Evolutionary conservation across 2,329 filamentous ascomycete genomes (phyloP).

Genomic region (Fusarium udum): DNA sequence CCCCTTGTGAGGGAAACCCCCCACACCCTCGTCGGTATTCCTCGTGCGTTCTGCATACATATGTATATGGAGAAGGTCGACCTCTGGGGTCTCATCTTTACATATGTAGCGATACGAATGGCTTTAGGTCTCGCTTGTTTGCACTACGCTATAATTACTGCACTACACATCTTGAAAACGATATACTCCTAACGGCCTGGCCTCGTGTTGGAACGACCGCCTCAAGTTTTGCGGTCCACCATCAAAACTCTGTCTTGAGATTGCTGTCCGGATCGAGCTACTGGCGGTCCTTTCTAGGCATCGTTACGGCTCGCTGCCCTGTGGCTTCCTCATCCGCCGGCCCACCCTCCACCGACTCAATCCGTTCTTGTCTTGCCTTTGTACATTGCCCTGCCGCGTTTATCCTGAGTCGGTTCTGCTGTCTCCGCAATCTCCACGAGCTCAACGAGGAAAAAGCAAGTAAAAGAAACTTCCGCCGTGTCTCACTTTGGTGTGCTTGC

Average conservation of each 20-base stretch:
- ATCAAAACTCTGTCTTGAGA: slow-evolving; percentile 31
- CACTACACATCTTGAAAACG: slow-evolving; percentile 28
- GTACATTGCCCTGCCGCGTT: slow-evolving; percentile 31
- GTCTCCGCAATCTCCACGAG: slow-evolving; percentile 41
- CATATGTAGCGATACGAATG: slow-evolving; percentile 42
- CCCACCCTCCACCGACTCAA: slow-evolving; percentile 33
- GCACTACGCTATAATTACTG: slow-evolving; percentile 15
- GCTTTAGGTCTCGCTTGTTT: slow-evolving; percentile 36
- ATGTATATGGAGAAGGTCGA: slow-evolving; percentile 39
- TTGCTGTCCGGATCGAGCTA: slow-evolving; percentile 36
- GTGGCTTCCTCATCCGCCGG: slow-evolving; percentile 31
- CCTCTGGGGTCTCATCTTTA: slow-evolving; percentile 38
- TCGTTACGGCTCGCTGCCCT: slow-evolving; percentile 30
- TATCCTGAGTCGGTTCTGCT: slow-evolving; percentile 24
- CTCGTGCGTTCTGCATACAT: slow-evolving; percentile 41
- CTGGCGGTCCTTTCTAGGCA: slow-evolving; percentile 27
- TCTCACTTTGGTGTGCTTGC: slow-evolving; percentile 36
- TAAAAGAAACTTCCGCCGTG: slow-evolving; percentile 36
- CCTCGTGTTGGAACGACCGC: slow-evolving; percentile 40
- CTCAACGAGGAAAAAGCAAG: slow-evolving; percentile 38
- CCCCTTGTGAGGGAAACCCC: slow-evolving; percentile 20
- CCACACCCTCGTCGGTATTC: slow-evolving; percentile 41
- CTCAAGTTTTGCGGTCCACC: slow-evolving; percentile 27
- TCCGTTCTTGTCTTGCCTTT: slow-evolving; percentile 28
- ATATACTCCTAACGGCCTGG: slow-evolving; percentile 41